phyloP scores from a whole-genome alignment of 306 rosid species.

The Cicer bijugum region DNA sequence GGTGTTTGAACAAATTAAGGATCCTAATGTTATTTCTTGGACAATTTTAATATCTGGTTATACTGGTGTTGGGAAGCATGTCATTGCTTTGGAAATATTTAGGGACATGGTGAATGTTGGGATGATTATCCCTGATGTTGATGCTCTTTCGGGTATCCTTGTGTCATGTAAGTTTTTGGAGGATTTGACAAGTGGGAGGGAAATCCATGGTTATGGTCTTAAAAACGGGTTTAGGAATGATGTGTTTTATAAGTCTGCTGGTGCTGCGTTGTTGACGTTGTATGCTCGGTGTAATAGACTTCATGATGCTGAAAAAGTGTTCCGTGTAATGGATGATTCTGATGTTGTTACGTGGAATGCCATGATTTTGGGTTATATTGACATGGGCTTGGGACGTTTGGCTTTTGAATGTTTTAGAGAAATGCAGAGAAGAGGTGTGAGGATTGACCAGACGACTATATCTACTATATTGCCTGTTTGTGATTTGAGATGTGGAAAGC shows the following conservation, averaged over 20 bases:
- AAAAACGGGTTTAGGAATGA: conserved; percentile 33
- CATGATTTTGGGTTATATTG: conserved; percentile 52
- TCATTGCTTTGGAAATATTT: conserved; percentile 48
- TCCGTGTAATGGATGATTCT: conserved; percentile 49
- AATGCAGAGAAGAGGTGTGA: conserved; percentile 51
- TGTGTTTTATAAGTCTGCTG: conserved; percentile 55
- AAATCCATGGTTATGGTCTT: conserved; percentile 56
- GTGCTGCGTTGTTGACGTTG: conserved; percentile 57
- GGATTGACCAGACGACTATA: conserved; percentile 48
- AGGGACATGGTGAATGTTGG: conserved; percentile 49
- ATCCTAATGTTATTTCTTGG: conserved; percentile 59
- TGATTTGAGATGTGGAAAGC: conserved; percentile 54
- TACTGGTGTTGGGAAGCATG: conserved; percentile 45
- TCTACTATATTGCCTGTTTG: conserved; percentile 54
- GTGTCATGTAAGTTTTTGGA: conserved; percentile 51
- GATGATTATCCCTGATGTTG: conserved; percentile 52
- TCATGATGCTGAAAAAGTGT: conserved; percentile 44
- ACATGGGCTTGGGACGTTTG: conserved; percentile 45
- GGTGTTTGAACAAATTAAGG: conserved; percentile 49
- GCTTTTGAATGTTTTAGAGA: conserved; percentile 51
- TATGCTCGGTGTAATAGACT: conserved; percentile 46
- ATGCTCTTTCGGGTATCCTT: conserved; percentile 53
- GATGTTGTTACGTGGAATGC: conserved; percentile 64
- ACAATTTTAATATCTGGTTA: conserved; percentile 57
- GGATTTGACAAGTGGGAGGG: conserved; percentile 48